Evolutionary conservation across 768 basidiomycete genomes (phyloP).

Genomic region (Leccinum broughii): DNA sequence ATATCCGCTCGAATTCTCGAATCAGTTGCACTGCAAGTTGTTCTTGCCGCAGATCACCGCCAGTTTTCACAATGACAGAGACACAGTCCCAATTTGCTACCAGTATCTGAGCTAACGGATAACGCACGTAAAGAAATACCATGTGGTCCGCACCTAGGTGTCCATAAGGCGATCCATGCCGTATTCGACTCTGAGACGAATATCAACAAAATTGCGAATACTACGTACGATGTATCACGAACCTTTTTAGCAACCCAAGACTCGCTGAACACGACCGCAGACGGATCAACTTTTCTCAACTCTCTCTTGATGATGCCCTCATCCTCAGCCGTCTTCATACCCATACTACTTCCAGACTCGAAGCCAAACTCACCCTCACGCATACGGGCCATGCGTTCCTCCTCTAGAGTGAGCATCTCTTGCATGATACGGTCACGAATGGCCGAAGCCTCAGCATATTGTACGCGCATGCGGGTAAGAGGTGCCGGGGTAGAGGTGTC

Average conservation of each 20-base stretch:
- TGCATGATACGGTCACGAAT: constrained; percentile 97
- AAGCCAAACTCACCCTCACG: constrained; percentile 66
- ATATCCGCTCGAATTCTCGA: constrained; percentile 88
- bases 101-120: constrained; percentile 11
- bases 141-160: constrained; percentile 66
- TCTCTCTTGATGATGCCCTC: constrained; percentile 92
- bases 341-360: constrained; percentile 43
- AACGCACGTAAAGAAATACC: constrained; percentile 5
- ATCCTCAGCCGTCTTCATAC: constrained; percentile 50
- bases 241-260: constrained; percentile 95
- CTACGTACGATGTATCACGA: constrained; percentile 8
- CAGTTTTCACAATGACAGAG: constrained; percentile 98
- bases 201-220: constrained; percentile 6
- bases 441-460: constrained; percentile 79
- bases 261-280: constrained; percentile 93
- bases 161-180: constrained; percentile 92
- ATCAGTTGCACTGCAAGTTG: constrained; percentile 96
- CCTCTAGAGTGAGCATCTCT: constrained; percentile 96
- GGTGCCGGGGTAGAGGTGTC: constrained; percentile 32
- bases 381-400: constrained; percentile 96
- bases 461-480: constrained; percentile 66
- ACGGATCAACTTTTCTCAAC: constrained; percentile 93
- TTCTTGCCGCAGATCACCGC: constrained; percentile 94
- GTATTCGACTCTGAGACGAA: constrained; percentile 67
- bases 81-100: constrained; percentile 84